Percentiles rank a stretch among this genome's conserved stretches.
Evolutionary conservation across 2,329 filamentous ascomycete species (phyloP).

Genomic region (Diaporthe batatas): DNA sequence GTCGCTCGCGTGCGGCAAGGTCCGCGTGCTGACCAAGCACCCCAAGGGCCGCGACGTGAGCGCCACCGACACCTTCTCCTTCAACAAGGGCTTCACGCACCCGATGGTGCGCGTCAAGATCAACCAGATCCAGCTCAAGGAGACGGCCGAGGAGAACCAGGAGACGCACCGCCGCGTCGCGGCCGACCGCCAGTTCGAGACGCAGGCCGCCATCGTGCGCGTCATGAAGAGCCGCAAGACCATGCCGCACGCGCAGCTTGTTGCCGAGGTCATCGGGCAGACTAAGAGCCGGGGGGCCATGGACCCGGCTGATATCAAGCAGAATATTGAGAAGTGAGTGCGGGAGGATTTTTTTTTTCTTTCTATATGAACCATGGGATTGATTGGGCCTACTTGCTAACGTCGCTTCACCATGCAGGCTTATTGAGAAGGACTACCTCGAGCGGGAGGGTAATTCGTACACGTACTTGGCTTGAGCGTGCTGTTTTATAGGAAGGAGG

Average conservation of each 20-base stretch:
- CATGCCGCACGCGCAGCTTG: slow-evolving; percentile 87
- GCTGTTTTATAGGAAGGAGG: no score
- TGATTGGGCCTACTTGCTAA: background rate
- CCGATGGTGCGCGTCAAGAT: slow-evolving; percentile 94
- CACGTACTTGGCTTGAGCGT: slow-evolving; percentile 74
- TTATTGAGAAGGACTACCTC: slow-evolving; percentile 95
- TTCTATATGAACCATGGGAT: background rate
- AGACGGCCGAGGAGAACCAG: slow-evolving; percentile 95
- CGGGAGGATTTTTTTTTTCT: background rate
- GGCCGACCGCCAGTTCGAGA: slow-evolving; percentile 93
- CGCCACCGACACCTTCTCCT: slow-evolving; percentile 83
- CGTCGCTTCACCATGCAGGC: slow-evolving; percentile 58
- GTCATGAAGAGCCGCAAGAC: slow-evolving; percentile 96
- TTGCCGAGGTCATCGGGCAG: slow-evolving; percentile 91
- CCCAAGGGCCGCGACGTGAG: slow-evolving; percentile 88
- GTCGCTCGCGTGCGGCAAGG: slow-evolving; percentile 92
- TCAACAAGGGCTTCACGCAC: slow-evolving; percentile 83
- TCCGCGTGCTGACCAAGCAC: slow-evolving; percentile 85
- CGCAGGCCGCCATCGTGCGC: slow-evolving; percentile 94
- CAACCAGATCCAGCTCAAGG: slow-evolving; percentile 97
- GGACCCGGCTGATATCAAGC: slow-evolving; percentile 90
- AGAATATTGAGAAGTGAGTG: slow-evolving; percentile 92
- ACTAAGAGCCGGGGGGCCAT: slow-evolving; percentile 89
- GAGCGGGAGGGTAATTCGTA: slow-evolving; percentile 82
- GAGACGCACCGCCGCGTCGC: slow-evolving; percentile 92